These are phyloP conservation scores for Chaetomium olivaceum DNA, from an alignment of 2,329 filamentous ascomycete genomes.

Conservation along the genomic window DNA sequence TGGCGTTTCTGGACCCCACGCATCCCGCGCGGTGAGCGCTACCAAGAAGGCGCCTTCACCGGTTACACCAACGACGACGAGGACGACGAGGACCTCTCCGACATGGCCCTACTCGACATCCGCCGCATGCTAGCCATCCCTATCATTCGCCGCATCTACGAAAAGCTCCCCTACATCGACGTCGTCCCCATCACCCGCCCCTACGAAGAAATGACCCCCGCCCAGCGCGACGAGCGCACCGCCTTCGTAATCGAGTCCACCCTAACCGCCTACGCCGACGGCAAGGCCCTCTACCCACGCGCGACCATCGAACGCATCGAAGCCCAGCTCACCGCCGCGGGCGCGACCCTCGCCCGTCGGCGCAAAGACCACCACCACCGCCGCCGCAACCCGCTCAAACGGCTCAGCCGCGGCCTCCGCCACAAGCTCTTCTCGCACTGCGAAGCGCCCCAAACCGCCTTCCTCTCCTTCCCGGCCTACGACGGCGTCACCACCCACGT, in stretches of 20 bases:
- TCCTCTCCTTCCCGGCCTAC: conserved; percentile 15
- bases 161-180: conserved; percentile 24
- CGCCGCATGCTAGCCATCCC: conserved; percentile 18
- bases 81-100: conserved; percentile 10
- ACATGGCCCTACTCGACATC: conserved; percentile 16
- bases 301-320: conserved; percentile 17
- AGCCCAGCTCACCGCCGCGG: conserved; percentile 17
- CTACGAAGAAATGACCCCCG: conserved; percentile 9
- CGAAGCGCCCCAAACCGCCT: conserved; percentile 24
- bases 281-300: conserved; percentile 25
- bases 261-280: conserved; percentile 17
- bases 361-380: neutral
- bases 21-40: conserved; percentile 23
- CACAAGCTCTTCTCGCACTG: conserved; percentile 17
- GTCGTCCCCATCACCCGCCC: conserved; percentile 17
- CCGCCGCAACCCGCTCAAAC: neutral
- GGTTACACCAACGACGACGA: conserved; percentile 18
- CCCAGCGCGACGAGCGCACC: conserved; percentile 4
- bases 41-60: conserved; percentile 23
- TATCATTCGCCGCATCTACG: conserved; percentile 20
- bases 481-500: conserved; percentile 23
- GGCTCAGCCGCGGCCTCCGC: neutral
- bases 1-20: conserved; percentile 24
- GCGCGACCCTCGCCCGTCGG: neutral
- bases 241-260: conserved; percentile 19